These are phyloP conservation scores for Westerdykella sp. DNA, from an alignment of 2,329 filamentous ascomycete species.

Conservation along the genomic window DNA sequence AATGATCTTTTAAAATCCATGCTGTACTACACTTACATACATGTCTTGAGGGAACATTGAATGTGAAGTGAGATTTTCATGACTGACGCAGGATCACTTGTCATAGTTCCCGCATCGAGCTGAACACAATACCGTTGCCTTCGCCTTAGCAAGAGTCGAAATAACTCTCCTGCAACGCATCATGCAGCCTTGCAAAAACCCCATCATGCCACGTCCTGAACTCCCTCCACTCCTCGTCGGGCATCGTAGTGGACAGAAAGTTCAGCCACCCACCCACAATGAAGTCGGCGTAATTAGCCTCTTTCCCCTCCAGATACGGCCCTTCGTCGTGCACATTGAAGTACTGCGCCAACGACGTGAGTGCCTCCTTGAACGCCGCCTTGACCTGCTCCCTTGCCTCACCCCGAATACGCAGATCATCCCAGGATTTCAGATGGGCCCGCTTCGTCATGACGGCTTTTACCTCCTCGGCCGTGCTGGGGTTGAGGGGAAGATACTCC, in stretches of 20 bases:
- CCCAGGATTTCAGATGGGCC: constrained; percentile 41
- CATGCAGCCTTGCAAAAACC: constrained; percentile 46
- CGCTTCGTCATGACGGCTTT: constrained; percentile 48
- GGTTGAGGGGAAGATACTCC: constrained; percentile 47
- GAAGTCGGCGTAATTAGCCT: constrained; percentile 49
- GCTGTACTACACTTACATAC: too few species aligned
- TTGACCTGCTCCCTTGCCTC: constrained; percentile 39
- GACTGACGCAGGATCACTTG: too few species aligned
- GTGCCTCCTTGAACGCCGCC: constrained; percentile 36
- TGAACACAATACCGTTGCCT: too few species aligned
- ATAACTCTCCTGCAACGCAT: constrained; percentile 33
- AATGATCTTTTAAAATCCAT: too few species aligned
- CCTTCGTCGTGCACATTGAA: constrained; percentile 38
- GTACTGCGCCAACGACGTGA: constrained; percentile 41
- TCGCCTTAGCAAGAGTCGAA: constrained; percentile 11
- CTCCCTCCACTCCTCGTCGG: constrained; percentile 44
- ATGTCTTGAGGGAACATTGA: too few species aligned
- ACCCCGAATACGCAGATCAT: constrained; percentile 33
- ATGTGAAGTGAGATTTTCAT: too few species aligned
- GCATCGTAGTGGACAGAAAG: constrained; percentile 41
- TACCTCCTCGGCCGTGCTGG: constrained; percentile 39
- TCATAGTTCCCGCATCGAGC: too few species aligned
- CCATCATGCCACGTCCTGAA: constrained; percentile 47
- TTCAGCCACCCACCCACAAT: constrained; percentile 54
- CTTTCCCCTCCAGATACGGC: constrained; percentile 45